Conservation (phyloP, 1,284 basidiomycete species). For the Cystobasidium sp. region DNA sequence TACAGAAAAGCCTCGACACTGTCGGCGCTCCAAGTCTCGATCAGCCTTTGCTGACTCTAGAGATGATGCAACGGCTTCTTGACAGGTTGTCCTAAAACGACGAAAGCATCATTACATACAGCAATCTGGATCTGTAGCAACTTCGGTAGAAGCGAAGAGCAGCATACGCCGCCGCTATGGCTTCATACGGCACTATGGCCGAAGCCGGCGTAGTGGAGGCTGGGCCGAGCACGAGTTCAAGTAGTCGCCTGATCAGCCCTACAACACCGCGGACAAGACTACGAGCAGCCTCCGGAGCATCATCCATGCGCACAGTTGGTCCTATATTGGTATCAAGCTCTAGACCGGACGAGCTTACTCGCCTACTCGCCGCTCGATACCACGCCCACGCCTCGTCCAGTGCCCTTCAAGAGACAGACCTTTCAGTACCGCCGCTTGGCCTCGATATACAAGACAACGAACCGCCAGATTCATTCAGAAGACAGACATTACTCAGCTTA, state of each 20-base stretch:
- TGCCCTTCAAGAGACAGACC: constrained; percentile 36
- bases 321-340: constrained; percentile 21
- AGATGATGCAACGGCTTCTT: too few species aligned
- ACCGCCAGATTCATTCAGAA: constrained; percentile 30
- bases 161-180: neutral
- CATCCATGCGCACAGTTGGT: constrained; percentile 25
- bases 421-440: constrained; percentile 28
- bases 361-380: constrained; percentile 27
- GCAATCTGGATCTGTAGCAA: too few species aligned
- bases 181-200: constrained; percentile 25
- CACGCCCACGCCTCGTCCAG: constrained; percentile 11
- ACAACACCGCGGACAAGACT: constrained; percentile 13
- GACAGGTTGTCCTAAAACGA: too few species aligned
- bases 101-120: too few species aligned
- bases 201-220: constrained; percentile 11
- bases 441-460: constrained; percentile 32
- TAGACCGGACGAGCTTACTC: constrained; percentile 36
- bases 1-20: too few species aligned
- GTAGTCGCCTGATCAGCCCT: constrained; percentile 4
- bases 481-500: constrained; percentile 33
- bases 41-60: too few species aligned
- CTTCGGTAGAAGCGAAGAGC: neutral
- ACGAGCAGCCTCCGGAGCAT: constrained; percentile 33
- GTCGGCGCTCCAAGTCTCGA: too few species aligned
- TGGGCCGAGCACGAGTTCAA: neutral